These are phyloP conservation scores for Fonsecaea monophora DNA, from an alignment of 2,329 filamentous ascomycete species.

Conservation along the genomic window DNA sequence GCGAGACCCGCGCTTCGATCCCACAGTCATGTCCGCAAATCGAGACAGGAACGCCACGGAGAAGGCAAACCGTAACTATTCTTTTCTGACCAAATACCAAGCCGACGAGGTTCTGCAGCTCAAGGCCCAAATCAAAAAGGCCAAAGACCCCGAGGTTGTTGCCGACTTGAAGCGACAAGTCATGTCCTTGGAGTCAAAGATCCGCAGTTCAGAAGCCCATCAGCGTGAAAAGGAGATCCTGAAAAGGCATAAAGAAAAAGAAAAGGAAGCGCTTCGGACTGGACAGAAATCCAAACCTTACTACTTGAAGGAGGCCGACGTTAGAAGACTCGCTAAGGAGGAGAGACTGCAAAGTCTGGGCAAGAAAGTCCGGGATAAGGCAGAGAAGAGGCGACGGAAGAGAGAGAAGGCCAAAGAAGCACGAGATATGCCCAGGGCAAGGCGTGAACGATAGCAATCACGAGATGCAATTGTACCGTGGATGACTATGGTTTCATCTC, in stretches of 20 bases:
- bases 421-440: conserved; percentile 67
- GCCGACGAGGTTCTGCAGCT: conserved; percentile 81
- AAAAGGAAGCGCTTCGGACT: conserved; percentile 83
- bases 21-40: conserved; percentile 55
- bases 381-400: conserved; percentile 86
- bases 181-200: conserved; percentile 77
- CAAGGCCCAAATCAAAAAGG: conserved; percentile 69
- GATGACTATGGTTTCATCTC: conserved; percentile 21
- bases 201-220: conserved; percentile 73
- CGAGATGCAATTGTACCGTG: background rate
- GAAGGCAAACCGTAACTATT: conserved; percentile 74
- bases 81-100: conserved; percentile 86
- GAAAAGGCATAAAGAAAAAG: conserved; percentile 76
- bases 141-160: conserved; percentile 69
- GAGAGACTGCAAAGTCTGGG: conserved; percentile 84
- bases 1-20: conserved; percentile 90
- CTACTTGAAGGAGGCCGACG: conserved; percentile 89
- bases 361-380: conserved; percentile 80
- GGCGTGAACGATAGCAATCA: conserved; percentile 33
- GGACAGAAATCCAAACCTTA: conserved; percentile 83
- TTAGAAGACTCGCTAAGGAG: conserved; percentile 83
- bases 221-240: conserved; percentile 74
- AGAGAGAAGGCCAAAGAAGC: conserved; percentile 87
- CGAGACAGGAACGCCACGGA: conserved; percentile 50
- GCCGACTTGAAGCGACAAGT: conserved; percentile 75